Conservation (phyloP, 345 rosid species). For the Hibiscus trionum region DNA sequence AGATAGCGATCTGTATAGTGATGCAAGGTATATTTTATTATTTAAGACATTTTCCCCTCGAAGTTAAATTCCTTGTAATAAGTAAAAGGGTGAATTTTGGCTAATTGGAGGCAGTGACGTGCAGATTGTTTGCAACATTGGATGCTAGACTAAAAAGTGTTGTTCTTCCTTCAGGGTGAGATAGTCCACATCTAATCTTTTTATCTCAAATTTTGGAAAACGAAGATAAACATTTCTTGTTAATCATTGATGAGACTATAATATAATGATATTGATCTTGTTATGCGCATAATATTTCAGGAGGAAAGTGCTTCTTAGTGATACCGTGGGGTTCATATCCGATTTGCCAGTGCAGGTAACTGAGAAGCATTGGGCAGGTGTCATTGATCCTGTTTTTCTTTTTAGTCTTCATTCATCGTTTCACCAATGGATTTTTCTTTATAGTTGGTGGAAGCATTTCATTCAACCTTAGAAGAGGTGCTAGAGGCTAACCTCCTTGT, state of each 20-base stretch:
- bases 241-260: not conserved
- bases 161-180: constrained; percentile 63
- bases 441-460: constrained; percentile 88
- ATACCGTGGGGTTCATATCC: constrained; percentile 95
- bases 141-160: constrained; percentile 59
- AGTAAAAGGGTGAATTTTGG: not conserved
- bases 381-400: not conserved
- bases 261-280: constrained; percentile 4
- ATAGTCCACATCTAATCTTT: not conserved
- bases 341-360: constrained; percentile 89
- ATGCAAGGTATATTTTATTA: constrained; percentile 50
- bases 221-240: not conserved
- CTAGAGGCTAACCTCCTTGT: constrained; percentile 89
- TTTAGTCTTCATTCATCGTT: constrained; percentile 1
- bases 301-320: constrained; percentile 77
- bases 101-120: constrained; percentile 13
- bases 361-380: not conserved
- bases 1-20: constrained; percentile 64
- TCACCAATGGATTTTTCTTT: constrained; percentile 8
- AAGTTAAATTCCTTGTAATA: constrained; percentile 2
- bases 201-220: not conserved
- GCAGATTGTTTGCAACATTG: constrained; percentile 64
- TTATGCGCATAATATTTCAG: constrained; percentile 29
- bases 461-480: constrained; percentile 90
- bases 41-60: constrained; percentile 8